These are phyloP conservation scores for Bjerkandera adusta DNA, from an alignment of 1,284 basidiomycete species.

Conservation along the genomic window DNA sequence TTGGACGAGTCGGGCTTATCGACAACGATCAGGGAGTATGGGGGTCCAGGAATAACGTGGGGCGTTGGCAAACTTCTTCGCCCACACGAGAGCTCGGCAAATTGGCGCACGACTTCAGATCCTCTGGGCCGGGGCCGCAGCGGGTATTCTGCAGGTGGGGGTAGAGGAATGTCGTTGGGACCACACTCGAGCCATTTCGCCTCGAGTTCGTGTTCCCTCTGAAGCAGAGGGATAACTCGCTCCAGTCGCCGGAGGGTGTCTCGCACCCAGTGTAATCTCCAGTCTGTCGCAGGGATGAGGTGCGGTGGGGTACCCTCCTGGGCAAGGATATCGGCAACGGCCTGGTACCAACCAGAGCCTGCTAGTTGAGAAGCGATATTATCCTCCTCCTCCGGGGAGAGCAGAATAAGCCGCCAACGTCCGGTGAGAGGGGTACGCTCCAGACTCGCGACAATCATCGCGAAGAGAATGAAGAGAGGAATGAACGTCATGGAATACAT, in stretches of 20 bases:
- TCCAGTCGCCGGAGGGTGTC: constrained; percentile 76
- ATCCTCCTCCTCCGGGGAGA: constrained; percentile 90
- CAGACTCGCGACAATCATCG: constrained; percentile 73
- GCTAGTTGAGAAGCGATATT: constrained; percentile 75
- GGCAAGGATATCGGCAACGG: constrained; percentile 75
- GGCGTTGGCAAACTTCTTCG: constrained; percentile 38
- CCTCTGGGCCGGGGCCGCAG: constrained; percentile 70
- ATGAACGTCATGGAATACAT: constrained; percentile 63
- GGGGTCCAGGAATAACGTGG: constrained; percentile 72
- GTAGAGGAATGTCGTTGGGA: constrained; percentile 53
- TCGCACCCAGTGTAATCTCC: constrained; percentile 83
- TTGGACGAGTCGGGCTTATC: constrained; percentile 78
- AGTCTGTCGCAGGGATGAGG: constrained; percentile 70
- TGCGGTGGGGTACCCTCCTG: constrained; percentile 57
- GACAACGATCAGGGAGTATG: constrained; percentile 83
- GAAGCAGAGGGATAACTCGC: constrained; percentile 61
- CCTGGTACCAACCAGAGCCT: constrained; percentile 82
- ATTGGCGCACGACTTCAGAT: constrained; percentile 56
- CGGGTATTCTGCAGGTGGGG: constrained; percentile 73
- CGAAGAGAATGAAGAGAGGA: constrained; percentile 70
- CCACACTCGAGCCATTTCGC: constrained; percentile 54
- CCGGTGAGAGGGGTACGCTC: constrained; percentile 86
- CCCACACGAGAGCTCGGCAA: constrained; percentile 49
- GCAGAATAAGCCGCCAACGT: constrained; percentile 82
- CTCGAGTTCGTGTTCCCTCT: constrained; percentile 50